Base-by-base conservation (phyloP, 2,329 filamentous ascomycete species). In the Fusarium liriodendri region DNA sequence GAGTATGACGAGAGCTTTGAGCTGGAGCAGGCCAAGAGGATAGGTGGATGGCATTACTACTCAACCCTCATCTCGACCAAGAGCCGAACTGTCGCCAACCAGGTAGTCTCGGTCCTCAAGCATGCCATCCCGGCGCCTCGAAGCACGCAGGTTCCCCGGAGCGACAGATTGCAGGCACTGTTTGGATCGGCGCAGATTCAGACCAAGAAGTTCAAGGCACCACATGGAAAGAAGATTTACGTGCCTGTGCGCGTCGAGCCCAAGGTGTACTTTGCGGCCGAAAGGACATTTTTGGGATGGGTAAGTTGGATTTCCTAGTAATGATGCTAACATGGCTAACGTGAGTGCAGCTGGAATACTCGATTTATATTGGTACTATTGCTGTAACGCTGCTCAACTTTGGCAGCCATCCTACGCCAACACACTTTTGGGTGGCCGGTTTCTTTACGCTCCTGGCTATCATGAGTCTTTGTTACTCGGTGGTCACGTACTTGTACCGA, bases 231-330 rank as follows among this genome's bases (percentile, higher is more conserved):
- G 90, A 94, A 94, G 82, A 98, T 99, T 68, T 96, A 98, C 79
- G 97, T 99, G 27, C 96, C 96, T 16, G 93, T 98, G 64, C 92
- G 97, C 58, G 95, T 99, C 37, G 97, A 99, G 83, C 97, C 97
- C 37, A 99, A 99, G 85, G 97, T 99, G 60, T 98, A 95, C 83
- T 98, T 99, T 81, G 97, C 97, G 25, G 95, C 95, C 1, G 97
- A 99, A 84, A 91, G 97, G 74, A 99, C 97, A 1, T 99, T 98
- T 84, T 89, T 99, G 66, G 94, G 95, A 72, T 99, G 97, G 95
- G 92, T 93, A 84, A 85, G 90, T 85, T 32, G 9, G 14, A 42
- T 27, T 25, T 10, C 14, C n/a, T 47, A 13, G 10, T 16, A 11
- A n/a, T 6, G 5, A 13, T 13, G 14, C 14, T 35, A 18, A 29